Evolutionary conservation across 2,329 filamentous ascomycete genomes (phyloP).

Genomic region (Fusarium citri): DNA sequence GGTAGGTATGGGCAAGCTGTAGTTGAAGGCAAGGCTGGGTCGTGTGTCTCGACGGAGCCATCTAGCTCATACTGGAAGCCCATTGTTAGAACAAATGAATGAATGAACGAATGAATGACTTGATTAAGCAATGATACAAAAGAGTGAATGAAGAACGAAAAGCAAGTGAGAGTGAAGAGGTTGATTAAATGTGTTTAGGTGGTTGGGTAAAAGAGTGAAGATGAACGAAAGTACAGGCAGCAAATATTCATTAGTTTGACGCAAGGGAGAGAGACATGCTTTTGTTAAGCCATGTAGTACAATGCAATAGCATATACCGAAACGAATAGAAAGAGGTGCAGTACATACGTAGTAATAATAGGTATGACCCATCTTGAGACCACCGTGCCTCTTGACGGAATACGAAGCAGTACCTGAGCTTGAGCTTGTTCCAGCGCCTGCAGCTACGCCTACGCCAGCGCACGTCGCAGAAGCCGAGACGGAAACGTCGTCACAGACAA

Average conservation of each 20-base stretch:
- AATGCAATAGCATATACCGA: constrained; percentile 22
- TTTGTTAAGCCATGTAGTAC: constrained; percentile 19
- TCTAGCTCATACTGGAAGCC: constrained; percentile 81
- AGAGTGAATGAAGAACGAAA: constrained; percentile 20
- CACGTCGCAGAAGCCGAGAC: constrained; percentile 47
- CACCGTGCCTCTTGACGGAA: constrained; percentile 72
- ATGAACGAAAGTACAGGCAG: constrained; percentile 17
- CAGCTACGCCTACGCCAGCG: constrained; percentile 37
- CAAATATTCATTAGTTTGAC: constrained; percentile 26
- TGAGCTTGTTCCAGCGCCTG: constrained; percentile 39
- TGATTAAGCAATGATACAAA: constrained; percentile 18
- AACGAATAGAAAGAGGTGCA: constrained; percentile 25
- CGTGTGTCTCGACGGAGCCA: constrained; percentile 79
- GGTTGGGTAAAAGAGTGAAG: constrained; percentile 29
- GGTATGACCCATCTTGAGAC: constrained; percentile 89
- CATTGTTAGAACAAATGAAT: constrained; percentile 42
- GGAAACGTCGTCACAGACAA: constrained; percentile 80
- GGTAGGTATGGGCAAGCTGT: constrained; percentile 86
- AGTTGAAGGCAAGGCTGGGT: constrained; percentile 78
- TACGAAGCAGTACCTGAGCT: constrained; percentile 40
- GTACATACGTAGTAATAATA: constrained; percentile 93
- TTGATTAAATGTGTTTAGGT: constrained; percentile 31
- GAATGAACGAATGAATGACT: constrained; percentile 19
- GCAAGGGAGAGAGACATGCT: constrained; percentile 37
- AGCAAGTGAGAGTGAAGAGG: constrained; percentile 27